Evolutionary conservation across 2,329 filamentous ascomycete genomes (phyloP), one percentile per base, ranked within the genome.

Genomic region (Cadophora gregata): DNA sequence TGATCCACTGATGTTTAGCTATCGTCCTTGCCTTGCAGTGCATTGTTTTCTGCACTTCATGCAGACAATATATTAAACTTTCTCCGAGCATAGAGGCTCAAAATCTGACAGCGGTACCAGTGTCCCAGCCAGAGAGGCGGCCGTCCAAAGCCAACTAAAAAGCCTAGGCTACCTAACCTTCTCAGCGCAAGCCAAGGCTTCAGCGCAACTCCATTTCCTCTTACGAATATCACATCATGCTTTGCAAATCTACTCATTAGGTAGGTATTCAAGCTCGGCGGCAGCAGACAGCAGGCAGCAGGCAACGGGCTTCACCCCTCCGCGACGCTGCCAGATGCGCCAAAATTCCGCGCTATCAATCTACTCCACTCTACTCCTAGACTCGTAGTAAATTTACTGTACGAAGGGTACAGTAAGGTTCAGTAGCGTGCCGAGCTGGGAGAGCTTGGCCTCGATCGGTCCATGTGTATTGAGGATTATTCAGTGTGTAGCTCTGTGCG

Each of bases 41-140:
- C 55, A 58, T 58, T 12, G n/a, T 38, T 58, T n/a, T 58, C 55
- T 33, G 55, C 33, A 42, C 33, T 58, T 38, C 55, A 58, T 38
- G 31, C 31, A 58, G 21, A 58, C 55, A 19, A 58, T 58, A 25
- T 25, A 58, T 42, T 58, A 42, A 14, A 58, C 31, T 38, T 58
- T 58, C 21, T 58, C 12, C 55, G 31, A 36, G 55, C 55, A 19
- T 58, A 33, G 50, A 58, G 55, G 31, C 55, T 58, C 29, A 38
- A 58, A 58, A 58, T 58, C 55, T 58, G 55, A 58, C 55, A 58
- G 55, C 55, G 55, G 55, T 38, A 58, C 50, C 50, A 53, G 27
- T 16, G 50, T 53, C 29, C 55, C n/a, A 31, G 33, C 55, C 55
- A 42, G 33, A 42, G 21, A 24, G 10, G 25, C 33, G 21, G 21